Evolutionary conservation across 106 monocot species (phyloP).

Genomic region (Dioscorea dumetorum): DNA sequence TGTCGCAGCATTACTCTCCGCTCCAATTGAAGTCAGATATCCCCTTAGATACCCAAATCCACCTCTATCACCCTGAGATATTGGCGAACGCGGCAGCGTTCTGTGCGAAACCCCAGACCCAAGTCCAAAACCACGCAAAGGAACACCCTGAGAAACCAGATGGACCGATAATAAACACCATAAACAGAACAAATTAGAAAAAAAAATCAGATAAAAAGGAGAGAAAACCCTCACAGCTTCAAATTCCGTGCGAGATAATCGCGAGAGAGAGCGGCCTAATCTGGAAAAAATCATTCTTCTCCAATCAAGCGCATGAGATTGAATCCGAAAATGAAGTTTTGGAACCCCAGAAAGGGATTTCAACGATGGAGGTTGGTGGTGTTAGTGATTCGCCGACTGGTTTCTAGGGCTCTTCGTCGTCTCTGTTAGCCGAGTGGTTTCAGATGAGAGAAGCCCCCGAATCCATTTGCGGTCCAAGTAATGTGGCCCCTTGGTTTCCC

Average conservation of each 20-base stretch:
- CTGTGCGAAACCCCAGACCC: conserved; percentile 14
- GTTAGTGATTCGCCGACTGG: too few species aligned
- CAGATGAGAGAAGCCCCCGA: too few species aligned
- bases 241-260: conserved; percentile 45
- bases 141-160: conserved; percentile 20
- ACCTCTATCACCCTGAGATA: conserved; percentile 4
- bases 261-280: conserved; percentile 52
- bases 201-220: not conserved
- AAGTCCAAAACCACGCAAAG: conserved; percentile 24
- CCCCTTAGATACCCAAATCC: conserved; percentile 45
- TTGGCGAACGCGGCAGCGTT: not conserved
- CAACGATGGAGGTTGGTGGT: too few species aligned
- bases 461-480: too few species aligned
- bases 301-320: conserved; percentile 1
- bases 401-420: too few species aligned
- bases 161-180: not conserved
- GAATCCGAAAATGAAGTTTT: too few species aligned
- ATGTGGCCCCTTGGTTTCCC: too few species aligned
- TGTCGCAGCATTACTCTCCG: conserved; percentile 13
- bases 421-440: too few species aligned
- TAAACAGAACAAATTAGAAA: not conserved
- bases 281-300: conserved; percentile 59
- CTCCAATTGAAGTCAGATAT: conserved; percentile 53
- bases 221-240: conserved; percentile 23
- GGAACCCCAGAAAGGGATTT: too few species aligned